Base-by-base conservation (phyloP, 2,329 filamentous ascomycete species). In the Hypoxylon sp. region DNA sequence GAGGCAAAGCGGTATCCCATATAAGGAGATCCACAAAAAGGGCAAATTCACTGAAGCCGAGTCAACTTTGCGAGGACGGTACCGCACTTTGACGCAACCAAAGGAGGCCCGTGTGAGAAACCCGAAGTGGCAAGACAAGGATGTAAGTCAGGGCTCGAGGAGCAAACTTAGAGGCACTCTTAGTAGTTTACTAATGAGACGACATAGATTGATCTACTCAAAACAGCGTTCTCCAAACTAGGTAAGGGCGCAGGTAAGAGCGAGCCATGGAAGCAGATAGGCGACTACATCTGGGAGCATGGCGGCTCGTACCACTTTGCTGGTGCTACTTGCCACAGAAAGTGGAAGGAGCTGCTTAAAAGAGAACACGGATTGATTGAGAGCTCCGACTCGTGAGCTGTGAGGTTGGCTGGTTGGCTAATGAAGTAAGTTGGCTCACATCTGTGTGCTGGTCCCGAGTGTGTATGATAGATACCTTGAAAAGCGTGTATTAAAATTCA, bases 21-120 rank as follows among this genome's bases (percentile, higher is more conserved):
- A 92, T 76, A 84, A 82, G 56, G 82, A 90, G 61, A 92, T 92
- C 70, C 84, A 84, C 37, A 69, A 73, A 6, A 71, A 77, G 17
- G 85, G 88, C 13, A 77, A 80, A 1, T 89, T 89, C 66, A 76
- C 73, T 0, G 88, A 91, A 70, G 87, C 89, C 1, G 90, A 92
- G 76, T 91, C 89, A 10, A 93, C 91, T 0, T 80, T 94, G 37
- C 84, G 91, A 13, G 91, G 91, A 0, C 84, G 90, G 0, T 87
- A 85, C 68, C 81, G 91, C 4, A 86, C 84, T 2, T 75, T 92
- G 70, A 91, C 86, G 6, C 92, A 91, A 78, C 76, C 78, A 11
- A 86, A 86, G 69, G 80, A 84, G 32, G 81, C 86, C 59, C 81
- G 91, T 5, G 85, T 91, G 2, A 81, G 91, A 6, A 88, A 86